Base-by-base conservation (phyloP, 306 rosid species). In the Psophocarpus tetragonolobus region DNA sequence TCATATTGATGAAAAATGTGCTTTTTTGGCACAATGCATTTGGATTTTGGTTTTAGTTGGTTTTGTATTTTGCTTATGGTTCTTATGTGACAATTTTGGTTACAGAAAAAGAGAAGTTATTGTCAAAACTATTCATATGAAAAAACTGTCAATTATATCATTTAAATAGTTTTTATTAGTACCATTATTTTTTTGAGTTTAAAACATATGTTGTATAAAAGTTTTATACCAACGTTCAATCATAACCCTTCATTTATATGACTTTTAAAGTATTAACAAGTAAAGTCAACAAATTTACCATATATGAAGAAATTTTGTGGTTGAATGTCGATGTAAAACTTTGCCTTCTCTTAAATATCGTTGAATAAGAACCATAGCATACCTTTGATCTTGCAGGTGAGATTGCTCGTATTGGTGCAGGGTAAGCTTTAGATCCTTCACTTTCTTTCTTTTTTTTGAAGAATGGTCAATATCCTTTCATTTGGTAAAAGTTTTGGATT, bases 321-420 rank as follows among this genome's bases (percentile, higher is more conserved):
- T n/a, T n/a, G n/a, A n/a, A n/a, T n/a, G n/a, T n/a, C n/a, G n/a
- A n/a, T n/a, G n/a, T n/a, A n/a, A n/a, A n/a, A n/a, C n/a, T n/a
- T 48, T 38, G 1, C 48, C 13, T 29, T 50, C 14, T 5, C 67
- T 45, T 26, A 26, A 26, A 80, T 32, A 17, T 15, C 56, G 51
- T 21, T 39, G 7, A 27, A 24, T 75, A 70, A 51, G 69, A 74
- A 63, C 17, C 32, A 27, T 58, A 38, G 27, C 14, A 57, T 18
- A 57, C 4, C 45, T 23, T n/a, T 70, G 62, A 38, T 71, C 45
- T 67, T 88, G 87, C 91, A 91, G 98, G 98, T 32, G 96, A 94
- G 79, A 58, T 94, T 73, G 96, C 98, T 71, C 96, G 87, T 41
- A 75, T 90, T 0, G 98, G 98, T 6, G 98, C 97, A 50, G 98